Evolutionary conservation across 495 filamentous ascomycete species (phyloP).

Genomic region (Neurospora sp.): DNA sequence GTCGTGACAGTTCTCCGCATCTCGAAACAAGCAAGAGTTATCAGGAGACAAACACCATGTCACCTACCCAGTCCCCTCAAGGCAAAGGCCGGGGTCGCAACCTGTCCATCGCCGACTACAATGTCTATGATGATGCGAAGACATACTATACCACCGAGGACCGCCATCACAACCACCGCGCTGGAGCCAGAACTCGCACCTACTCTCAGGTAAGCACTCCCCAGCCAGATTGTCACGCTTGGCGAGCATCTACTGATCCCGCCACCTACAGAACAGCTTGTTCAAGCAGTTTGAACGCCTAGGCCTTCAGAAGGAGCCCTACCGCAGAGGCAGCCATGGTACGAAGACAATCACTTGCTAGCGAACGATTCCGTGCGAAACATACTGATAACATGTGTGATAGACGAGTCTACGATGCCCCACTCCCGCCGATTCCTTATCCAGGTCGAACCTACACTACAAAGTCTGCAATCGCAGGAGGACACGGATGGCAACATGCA

Average conservation of each 20-base stretch:
- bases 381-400: not conserved
- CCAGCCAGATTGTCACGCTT: not conserved
- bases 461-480: conserved; percentile 63
- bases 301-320: conserved; percentile 28
- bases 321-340: conserved; percentile 41
- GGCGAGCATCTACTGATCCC: conserved; percentile 1
- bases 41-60: not conserved
- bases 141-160: conserved; percentile 41
- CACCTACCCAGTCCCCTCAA: not conserved
- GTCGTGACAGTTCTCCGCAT: not conserved
- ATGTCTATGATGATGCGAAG: conserved; percentile 37
- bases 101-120: conserved; percentile 23
- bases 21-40: conserved; percentile 3
- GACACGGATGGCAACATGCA: conserved; percentile 87
- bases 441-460: conserved; percentile 64
- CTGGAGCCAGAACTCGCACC: conserved; percentile 33
- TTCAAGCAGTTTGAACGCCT: conserved; percentile 34
- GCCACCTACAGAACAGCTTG: conserved; percentile 27
- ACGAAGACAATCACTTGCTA: conserved; percentile 1
- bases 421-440: conserved; percentile 62
- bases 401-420: conserved; percentile 36
- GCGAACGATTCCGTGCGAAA: not conserved
- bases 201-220: conserved; percentile 32
- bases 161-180: conserved; percentile 30
- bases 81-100: conserved; percentile 10